Evolutionary conservation across 768 basidiomycete genomes (phyloP).

Genomic region (Amanita rubescens): DNA sequence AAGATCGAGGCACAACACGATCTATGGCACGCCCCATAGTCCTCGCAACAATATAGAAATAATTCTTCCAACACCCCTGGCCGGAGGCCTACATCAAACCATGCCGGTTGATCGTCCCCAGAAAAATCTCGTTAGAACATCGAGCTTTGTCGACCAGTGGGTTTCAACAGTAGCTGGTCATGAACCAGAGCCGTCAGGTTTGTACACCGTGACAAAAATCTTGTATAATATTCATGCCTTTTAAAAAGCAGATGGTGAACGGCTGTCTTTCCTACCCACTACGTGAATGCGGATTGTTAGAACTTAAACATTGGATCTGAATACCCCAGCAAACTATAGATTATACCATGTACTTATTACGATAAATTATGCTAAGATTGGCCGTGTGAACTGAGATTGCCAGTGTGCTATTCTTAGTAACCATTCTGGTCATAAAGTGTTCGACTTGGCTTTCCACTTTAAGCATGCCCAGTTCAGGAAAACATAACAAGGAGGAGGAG

Average conservation of each 20-base stretch:
- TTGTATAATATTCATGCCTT: neutral
- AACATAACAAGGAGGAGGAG: conserved; percentile 3
- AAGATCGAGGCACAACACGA: conserved; percentile 21
- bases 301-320: neutral
- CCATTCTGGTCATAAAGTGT: neutral
- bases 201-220: neutral
- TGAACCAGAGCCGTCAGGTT: neutral
- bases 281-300: neutral
- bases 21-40: conserved; percentile 56
- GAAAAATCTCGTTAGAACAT: conserved; percentile 12
- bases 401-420: neutral
- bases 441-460: too few relatives aligned
- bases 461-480: conserved; percentile 2
- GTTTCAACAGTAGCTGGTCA: conserved; percentile 8
- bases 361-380: neutral
- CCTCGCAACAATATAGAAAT: conserved; percentile 58
- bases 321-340: neutral
- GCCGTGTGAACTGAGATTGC: neutral
- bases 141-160: conserved; percentile 31
- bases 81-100: conserved; percentile 21
- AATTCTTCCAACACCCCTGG: conserved; percentile 60
- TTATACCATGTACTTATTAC: neutral
- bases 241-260: neutral
- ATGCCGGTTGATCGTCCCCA: neutral
- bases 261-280: neutral